Evolutionary conservation across 2,329 filamentous ascomycete species (phyloP).

Genomic region (Chrysoporthe austroafricana): DNA sequence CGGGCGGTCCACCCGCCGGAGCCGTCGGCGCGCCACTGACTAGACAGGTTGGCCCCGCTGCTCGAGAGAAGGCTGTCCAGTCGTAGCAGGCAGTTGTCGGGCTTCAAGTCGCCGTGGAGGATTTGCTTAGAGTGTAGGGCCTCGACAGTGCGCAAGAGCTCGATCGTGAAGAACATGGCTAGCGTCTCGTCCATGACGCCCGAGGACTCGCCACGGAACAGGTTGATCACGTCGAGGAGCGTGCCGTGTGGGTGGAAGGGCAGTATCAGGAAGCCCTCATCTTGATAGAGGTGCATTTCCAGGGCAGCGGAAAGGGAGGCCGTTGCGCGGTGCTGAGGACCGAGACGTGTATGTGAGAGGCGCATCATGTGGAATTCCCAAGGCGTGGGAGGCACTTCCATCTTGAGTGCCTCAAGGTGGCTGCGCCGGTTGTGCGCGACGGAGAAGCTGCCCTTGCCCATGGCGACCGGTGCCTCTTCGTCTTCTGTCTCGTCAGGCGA

Average conservation of each 20-base stretch:
- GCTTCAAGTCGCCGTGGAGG: conserved; percentile 92
- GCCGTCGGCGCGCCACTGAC: conserved; percentile 75
- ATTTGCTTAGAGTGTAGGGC: conserved; percentile 78
- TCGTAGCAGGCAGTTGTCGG: conserved; percentile 91
- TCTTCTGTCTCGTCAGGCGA: conserved; percentile 53
- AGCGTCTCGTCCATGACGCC: conserved; percentile 86
- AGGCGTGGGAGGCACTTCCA: conserved; percentile 83
- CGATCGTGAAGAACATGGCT: conserved; percentile 94
- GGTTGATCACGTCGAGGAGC: conserved; percentile 91
- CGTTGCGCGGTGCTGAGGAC: conserved; percentile 69
- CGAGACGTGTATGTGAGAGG: conserved; percentile 76
- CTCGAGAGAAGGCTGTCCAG: conserved; percentile 58
- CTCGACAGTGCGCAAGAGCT: conserved; percentile 88
- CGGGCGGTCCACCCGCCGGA: conserved; percentile 77
- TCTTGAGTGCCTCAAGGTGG: conserved; percentile 84
- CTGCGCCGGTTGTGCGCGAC: conserved; percentile 54
- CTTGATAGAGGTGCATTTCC: conserved; percentile 88
- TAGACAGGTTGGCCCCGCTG: conserved; percentile 51
- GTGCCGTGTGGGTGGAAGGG: conserved; percentile 90
- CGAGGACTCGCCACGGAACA: conserved; percentile 71
- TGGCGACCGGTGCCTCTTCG: conserved; percentile 47
- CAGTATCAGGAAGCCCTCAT: conserved; percentile 88
- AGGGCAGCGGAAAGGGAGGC: conserved; percentile 82
- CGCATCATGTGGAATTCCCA: conserved; percentile 99
- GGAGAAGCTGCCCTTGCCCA: conserved; percentile 67